phyloP scores from a whole-genome alignment of 2,329 filamentous ascomycete genomes.

The Aotearoamyces nothofagi region DNA sequence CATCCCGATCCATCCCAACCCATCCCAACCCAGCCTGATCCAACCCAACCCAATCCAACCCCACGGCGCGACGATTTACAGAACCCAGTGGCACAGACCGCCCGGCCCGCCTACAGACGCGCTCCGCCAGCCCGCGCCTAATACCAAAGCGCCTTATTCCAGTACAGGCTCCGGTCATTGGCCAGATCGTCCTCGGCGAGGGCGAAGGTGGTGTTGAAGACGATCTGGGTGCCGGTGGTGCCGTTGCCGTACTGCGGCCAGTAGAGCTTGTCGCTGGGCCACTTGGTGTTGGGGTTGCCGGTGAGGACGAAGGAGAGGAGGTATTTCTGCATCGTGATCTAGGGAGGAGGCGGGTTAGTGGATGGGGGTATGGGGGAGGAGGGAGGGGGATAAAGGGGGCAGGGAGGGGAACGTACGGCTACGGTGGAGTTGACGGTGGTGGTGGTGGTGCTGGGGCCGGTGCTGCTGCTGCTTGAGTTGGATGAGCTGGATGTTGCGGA shows the following conservation, averaged over 20 bases:
- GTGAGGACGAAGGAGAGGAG: constrained; percentile 19
- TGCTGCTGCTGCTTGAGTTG: constrained; percentile 5
- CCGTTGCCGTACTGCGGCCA: constrained; percentile 19
- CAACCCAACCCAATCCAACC: too few relatives aligned
- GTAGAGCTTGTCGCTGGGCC: constrained; percentile 19
- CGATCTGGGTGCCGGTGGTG: constrained; percentile 13
- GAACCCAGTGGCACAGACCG: too few relatives aligned
- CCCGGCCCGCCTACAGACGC: too few relatives aligned
- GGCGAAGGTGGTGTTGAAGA: constrained; percentile 20
- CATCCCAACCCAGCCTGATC: too few relatives aligned
- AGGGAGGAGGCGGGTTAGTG: constrained; percentile 5
- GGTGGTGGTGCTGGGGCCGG: constrained; percentile 8
- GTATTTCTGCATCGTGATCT: constrained; percentile 22
- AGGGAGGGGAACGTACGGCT: too few relatives aligned
- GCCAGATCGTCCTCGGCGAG: constrained; percentile 18
- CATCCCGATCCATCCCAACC: too few relatives aligned
- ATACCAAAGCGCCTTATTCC: constrained; percentile 22
- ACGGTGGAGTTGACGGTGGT: constrained; percentile 14
- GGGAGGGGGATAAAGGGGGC: too few relatives aligned
- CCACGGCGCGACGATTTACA: too few relatives aligned
- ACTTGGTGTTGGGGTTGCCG: constrained; percentile 19
- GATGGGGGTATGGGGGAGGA: neutral
- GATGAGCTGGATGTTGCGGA: constrained; percentile 7
- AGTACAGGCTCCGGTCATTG: constrained; percentile 17
- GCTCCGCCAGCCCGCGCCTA: too few relatives aligned